Evolutionary conservation across 2,329 filamentous ascomycete species (phyloP), one percentile per base, ranked within the genome.

Genomic region (Rhynchosporium graminicola): DNA sequence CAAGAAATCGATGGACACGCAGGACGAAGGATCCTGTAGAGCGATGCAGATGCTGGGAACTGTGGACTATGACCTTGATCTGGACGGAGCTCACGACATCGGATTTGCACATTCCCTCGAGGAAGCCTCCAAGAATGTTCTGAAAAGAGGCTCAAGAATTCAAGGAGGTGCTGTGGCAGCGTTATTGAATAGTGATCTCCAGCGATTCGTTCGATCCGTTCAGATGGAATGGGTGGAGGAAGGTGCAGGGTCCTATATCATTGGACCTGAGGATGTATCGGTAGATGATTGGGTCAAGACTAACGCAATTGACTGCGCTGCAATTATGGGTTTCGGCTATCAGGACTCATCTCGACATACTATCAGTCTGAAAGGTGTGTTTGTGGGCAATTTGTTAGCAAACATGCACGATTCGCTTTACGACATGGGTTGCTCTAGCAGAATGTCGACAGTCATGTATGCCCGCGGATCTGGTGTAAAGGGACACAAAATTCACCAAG

Each of bases 351-450:
- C 36, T 26, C 26, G 33, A 12, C 50, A 60, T 38, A 15, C n/a
- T 28, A 4, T 55, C 15, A 54, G 48, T 36, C 36, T n/a, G 4
- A 60, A 55, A 40, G 58, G 48, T 26, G 51, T 54, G 3, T 60
- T 60, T 55, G 6, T 60, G 2, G 58, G 48, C 36, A 55, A 43
- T 15, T 48, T 60, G 2, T n/a, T 60, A 10, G 58, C 48, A 9
- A 60, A 60, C 36, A 54, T 54, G 38, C 50, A 60, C 29, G 58
- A 60, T n/a, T 31, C 42, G 3, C 15, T 60, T 4, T 60, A 55
- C n/a, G 48, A 60, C 36, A 60, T 54, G 28, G 58, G 58, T 7
- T 47, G 36, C 50, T 47, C 48, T 8, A 60, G 48, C 33, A 46
- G 58, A 36, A 29, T 60, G 12, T 60, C 58, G 2, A 54, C 29